Evolutionary conservation across 306 rosid species (phyloP), one percentile per base, ranked within the genome.

Genomic region (Parietaria judaica): DNA sequence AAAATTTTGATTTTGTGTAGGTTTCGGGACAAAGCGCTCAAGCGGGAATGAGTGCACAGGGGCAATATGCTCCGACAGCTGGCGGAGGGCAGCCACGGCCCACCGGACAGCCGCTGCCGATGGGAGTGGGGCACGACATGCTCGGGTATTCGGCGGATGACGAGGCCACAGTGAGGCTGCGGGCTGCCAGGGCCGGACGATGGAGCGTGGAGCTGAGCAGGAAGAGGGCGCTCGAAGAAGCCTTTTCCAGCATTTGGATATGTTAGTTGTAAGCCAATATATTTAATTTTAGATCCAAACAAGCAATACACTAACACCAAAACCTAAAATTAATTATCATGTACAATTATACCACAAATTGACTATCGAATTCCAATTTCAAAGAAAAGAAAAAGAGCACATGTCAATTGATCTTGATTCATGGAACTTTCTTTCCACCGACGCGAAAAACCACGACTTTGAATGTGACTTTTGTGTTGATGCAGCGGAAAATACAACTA

Each of bases 81-180:
- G 70, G 83, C 35, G 95, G 88, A 60, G 94, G 95, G 51, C 94
- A 92, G 66, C 96, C 96, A 34, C 78, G 96, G 65, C 98, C 98
- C 0, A 82, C 86, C 0, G 92, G 92, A 15, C 96, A 86, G 50
- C 95, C 95, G 17, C 54, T 82, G 51, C 98, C 91, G 13, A 84
- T 91, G 7, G 95, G 89, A 54, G 69, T 63, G 13, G 87, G 81
- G 61, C 57, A n/a, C 14, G 81, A 77, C 72, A 69, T 78, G 58
- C 80, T 61, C 14, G 90, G 86, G 56, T 82, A 82, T 61, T 67
- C 79, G 0, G 73, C 49, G 35, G 98, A 88, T 44, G 89, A 83
- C 43, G 86, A 83, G 38, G 92, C 87, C 76, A 59, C 75, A 64
- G 56, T 70, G 77, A 76, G 72, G 83, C 78, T 80, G 6, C 77